phyloP scores from a whole-genome alignment of 257 asterid genomes.

The Galeopsis tetrahit region DNA sequence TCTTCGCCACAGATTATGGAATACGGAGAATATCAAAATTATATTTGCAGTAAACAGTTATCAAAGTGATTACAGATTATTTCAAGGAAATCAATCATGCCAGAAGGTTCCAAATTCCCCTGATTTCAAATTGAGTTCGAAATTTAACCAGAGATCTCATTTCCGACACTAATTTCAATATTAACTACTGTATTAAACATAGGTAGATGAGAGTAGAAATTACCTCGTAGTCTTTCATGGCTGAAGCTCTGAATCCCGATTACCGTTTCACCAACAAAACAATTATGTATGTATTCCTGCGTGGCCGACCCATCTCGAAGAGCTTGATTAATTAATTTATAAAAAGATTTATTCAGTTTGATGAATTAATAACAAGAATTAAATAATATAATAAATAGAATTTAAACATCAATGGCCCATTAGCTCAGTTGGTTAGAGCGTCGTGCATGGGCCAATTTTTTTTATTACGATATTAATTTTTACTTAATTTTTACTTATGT shows the following conservation, averaged over 20 bases:
- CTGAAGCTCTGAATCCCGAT: constrained; percentile 16
- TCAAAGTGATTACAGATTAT: background rate
- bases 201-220: constrained; percentile 4
- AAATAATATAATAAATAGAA: background rate
- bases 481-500: too few species aligned
- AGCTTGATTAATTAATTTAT: too few species aligned
- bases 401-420: constrained; percentile 36
- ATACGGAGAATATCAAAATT: background rate
- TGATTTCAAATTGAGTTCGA: background rate
- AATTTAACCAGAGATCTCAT: constrained; percentile 1
- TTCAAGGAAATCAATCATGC: background rate
- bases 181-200: background rate
- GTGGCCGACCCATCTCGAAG: background rate
- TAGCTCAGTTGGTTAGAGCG: constrained; percentile 78
- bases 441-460: constrained; percentile 61
- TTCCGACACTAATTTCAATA: background rate
- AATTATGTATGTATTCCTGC: background rate
- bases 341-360: too few species aligned
- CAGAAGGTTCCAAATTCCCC: background rate
- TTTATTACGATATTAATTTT: too few species aligned
- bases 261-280: background rate
- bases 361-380: too few species aligned
- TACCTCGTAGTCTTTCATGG: constrained; percentile 58
- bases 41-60: background rate
- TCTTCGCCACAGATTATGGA: background rate